Base-by-base conservation (phyloP, 2,329 filamentous ascomycete species). In the Paraconiothyrium brasiliense region DNA sequence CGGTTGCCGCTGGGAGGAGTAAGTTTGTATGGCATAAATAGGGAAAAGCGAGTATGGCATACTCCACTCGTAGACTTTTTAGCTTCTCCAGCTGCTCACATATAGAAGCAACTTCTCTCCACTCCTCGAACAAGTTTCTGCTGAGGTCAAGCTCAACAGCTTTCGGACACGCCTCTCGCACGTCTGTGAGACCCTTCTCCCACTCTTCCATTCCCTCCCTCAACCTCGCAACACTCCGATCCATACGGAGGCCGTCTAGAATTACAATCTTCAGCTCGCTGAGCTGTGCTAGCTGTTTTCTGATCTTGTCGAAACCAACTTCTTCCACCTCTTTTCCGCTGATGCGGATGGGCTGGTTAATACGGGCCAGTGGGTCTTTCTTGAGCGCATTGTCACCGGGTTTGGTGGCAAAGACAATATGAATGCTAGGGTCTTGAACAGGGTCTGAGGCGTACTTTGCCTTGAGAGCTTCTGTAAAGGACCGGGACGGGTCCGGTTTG, bases 301-400 rank as follows among this genome's bases (percentile, higher is more conserved):
- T 88, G 67, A 97, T 92, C 83, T 97, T 97, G 69, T 97, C 93
- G 70, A 98, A 98, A 34, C 95, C 95, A 37, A 98, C 88, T 80
- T 98, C 94, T 80, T 98, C 91, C 5, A 92, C 94, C 20, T 94
- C 86, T 79, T 98, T 98, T 41, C 86, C 84, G 79, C 92, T 80
- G 83, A 97, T 84, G 84, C 90, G 81, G 64, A 97, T 90, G 52
- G 87, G 83, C 54, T 84, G 83, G 8, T 71, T 71, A 14, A 57
- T 50, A 16, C 59, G 68, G 8, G 62, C 52, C 13, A 69, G 55
- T 8, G 66, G 61, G n/a, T 68, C 61, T 22, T 65, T 66, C 10
- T 71, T 71, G 16, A 61, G 37, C 8, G 46, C 47, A 43, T 65
- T 63, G 20, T 64, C 64, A 16, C 66, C 66, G 37, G 64, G 61